Evolutionary conservation across 352 stramenopile species (phyloP), one percentile per base, ranked within the genome.

Genomic region (Elongisporangium anandrum): DNA sequence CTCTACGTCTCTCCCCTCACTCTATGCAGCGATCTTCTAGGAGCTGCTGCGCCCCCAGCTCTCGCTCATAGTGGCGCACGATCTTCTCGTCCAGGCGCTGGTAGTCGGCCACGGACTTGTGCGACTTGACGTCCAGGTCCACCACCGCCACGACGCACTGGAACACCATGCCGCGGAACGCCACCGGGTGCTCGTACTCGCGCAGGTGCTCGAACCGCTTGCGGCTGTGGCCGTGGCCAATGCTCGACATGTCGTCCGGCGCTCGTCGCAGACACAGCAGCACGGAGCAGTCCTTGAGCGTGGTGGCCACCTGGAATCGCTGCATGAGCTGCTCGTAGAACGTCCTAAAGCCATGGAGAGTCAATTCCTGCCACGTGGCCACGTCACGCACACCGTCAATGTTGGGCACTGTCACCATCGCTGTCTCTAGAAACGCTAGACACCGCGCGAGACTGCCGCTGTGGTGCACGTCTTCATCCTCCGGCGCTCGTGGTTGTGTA

Each of bases 41-140:
- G 1, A 71, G 50, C 13, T 63, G 69, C 13, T 60, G 63, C 38
- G 69, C 69, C 54, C 68, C 68, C 55, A 84, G 80, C 54, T 77
- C 70, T 55, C 47, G 57, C 19, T 71, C 59, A 55, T 85, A 90
- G 61, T 88, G 81, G 56, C 69, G 63, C 34, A 79, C 79, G 21
- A 95, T 95, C 68, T 87, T 86, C 49, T 91, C 72, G 64, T 96
- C 87, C 20, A 94, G 65, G 6, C 73, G 72, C 62, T 85, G 90
- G 68, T 94, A 96, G 61, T 91, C 77, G 39, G 77, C 73, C 50
- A 96, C 75, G 10, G 84, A 90, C 64, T 94, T 94, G 78, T 94
- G 82, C 51, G 82, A 88, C 70, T 95, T 96, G 62, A 90, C 74
- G 57, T 96, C 86, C 53, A 96, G 59, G 56, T 96, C 85, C 51